Percentiles rank a stretch among this genome's conserved stretches.
Conservation (phyloP, 257 asterid genomes). For the Solanum chiquidenum region DNA sequence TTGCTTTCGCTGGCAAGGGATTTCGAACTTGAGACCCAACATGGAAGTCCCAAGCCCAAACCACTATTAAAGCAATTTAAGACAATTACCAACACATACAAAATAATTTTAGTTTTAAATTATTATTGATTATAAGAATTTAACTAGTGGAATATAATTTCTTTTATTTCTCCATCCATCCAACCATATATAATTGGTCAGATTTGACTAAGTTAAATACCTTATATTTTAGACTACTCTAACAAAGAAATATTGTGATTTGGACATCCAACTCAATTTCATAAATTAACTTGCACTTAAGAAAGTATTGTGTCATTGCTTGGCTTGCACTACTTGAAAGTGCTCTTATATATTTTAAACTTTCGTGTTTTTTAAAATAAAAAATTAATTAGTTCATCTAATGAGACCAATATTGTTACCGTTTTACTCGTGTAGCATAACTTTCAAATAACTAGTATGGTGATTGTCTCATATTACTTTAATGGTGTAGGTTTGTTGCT, state of each 20-base stretch:
- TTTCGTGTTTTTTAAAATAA: not conserved
- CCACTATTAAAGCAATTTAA: not conserved
- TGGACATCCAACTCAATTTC: not conserved
- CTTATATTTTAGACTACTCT: not conserved
- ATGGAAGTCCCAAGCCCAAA: too few species aligned
- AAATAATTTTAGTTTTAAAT: not conserved
- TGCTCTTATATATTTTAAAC: not conserved
- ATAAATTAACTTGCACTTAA: not conserved
- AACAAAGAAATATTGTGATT: not conserved
- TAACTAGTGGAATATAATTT: not conserved
- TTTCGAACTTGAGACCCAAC: too few species aligned
- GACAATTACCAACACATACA: not conserved
- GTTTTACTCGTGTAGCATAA: not conserved
- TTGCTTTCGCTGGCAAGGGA: too few species aligned
- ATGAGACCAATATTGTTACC: not conserved
- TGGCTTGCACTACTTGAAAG: not conserved
- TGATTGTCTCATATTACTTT: not conserved
- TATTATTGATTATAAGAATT: not conserved
- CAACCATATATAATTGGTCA: not conserved
- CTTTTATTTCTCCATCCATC: not conserved
- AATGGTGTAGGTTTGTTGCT: not conserved
- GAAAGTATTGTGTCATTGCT: not conserved
- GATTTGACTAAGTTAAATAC: not conserved
- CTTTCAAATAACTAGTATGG: not conserved
- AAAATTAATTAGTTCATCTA: not conserved